phyloP scores from a whole-genome alignment of 768 basidiomycete species.

The Kwoniella mangroviensis region DNA sequence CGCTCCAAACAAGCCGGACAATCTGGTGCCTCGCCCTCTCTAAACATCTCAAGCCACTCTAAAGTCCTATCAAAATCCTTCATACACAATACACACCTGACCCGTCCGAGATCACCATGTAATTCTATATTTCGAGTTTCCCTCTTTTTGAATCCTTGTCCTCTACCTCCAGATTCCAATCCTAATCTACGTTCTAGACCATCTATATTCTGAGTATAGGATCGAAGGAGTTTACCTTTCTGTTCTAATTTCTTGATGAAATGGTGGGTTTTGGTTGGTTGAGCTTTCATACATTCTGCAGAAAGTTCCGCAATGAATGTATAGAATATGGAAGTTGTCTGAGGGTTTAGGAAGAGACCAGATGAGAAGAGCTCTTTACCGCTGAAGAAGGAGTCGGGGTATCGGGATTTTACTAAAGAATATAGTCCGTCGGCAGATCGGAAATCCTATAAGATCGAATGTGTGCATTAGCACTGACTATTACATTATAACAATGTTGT shows the following conservation, averaged over 20 bases:
- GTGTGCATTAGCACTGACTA: neutral
- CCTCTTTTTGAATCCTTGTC: slow-evolving; percentile 69
- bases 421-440: slow-evolving; percentile 93
- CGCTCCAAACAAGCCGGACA: slow-evolving; percentile 84
- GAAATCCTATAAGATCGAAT: slow-evolving; percentile 72
- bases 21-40: slow-evolving; percentile 73
- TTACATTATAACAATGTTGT: neutral
- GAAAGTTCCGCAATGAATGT: slow-evolving; percentile 91
- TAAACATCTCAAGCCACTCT: slow-evolving; percentile 69
- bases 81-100: slow-evolving; percentile 84
- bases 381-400: slow-evolving; percentile 80
- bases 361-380: slow-evolving; percentile 96
- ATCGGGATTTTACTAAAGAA: slow-evolving; percentile 81
- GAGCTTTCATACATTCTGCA: slow-evolving; percentile 68
- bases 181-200: slow-evolving; percentile 85
- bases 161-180: slow-evolving; percentile 68
- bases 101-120: slow-evolving; percentile 90
- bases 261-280: slow-evolving; percentile 81
- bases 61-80: slow-evolving; percentile 73
- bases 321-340: slow-evolving; percentile 87
- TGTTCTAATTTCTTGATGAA: slow-evolving; percentile 83
- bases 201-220: slow-evolving; percentile 98
- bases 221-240: slow-evolving; percentile 81
- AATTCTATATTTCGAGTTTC: slow-evolving; percentile 88
- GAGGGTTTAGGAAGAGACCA: slow-evolving; percentile 81